Evolutionary conservation across 2,329 filamentous ascomycete species (phyloP), one percentile per base, ranked within the genome.

Genomic region (Fusarium staphyleae): DNA sequence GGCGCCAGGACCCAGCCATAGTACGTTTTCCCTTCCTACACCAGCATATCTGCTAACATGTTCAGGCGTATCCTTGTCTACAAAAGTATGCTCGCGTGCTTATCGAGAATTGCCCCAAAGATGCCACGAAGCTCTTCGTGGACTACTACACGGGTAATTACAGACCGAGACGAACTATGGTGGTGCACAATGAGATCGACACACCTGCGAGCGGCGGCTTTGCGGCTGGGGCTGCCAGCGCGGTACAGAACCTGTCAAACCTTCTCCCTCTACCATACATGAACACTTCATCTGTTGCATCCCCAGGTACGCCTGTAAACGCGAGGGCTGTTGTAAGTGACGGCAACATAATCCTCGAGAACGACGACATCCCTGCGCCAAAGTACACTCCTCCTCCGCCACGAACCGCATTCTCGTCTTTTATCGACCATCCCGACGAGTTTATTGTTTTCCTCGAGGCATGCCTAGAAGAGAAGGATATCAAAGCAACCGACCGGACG

Each of bases 11-110:
- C 42, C 88, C 93, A 1, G 85, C 89, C 62, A 79, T 83, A 62
- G 90, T 92, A 73, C 66, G 87, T 78, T 15, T 12, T 9, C 14
- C 11, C 13, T n/a, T 0, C 4, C 12, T 3, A 1, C 5, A 24
- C 1, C 4, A 13, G 13, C 3, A 15, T 4, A 9, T 18, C 3
- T 43, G 29, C 74, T 81, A 55, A 81, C 66, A 6, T 26, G 2
- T 14, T 4, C 48, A 93, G 85, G 89, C 93, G 1, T 97, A 96
- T 69, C 82, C 86, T 14, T 96, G 91, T 63, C 77, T 99, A 48
- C 93, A 96, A 87, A 98, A 96, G 71, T 99, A 97, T 69, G 93
- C 95, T 3, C 87, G 92, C 43, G 91, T 97, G 0, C 78, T 99
- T 2, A 84, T 99, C 26, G 90, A 95, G 65, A 87, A 99, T 72